Conservation (phyloP, 2,329 filamentous ascomycete genomes). For the Calonectria leucothoes region DNA sequence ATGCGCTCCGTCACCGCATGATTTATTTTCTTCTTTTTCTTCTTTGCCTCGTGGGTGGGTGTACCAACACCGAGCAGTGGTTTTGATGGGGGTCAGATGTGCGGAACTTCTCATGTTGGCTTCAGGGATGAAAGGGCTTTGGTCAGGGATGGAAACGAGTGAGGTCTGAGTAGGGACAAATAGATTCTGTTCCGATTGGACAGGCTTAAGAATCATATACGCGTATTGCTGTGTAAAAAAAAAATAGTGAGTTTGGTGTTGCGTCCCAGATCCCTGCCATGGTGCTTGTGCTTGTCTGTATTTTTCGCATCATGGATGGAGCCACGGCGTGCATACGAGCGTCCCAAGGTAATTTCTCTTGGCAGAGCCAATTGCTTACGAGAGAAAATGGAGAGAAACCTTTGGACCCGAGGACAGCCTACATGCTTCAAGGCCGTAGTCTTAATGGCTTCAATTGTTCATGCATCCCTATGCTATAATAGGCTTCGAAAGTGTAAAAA, state of each 20-base stretch:
- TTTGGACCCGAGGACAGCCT: too few species aligned
- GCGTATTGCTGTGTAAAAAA: background rate
- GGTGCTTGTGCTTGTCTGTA: background rate
- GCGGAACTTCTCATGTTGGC: slow-evolving; percentile 38
- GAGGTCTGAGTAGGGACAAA: slow-evolving; percentile 40
- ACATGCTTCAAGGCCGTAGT: too few species aligned
- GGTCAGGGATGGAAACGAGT: slow-evolving; percentile 33
- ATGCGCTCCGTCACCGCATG: background rate
- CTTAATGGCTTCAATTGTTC: background rate
- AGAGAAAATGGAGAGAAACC: too few species aligned
- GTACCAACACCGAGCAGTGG: slow-evolving; percentile 19
- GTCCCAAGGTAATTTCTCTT: background rate
- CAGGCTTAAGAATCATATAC: slow-evolving; percentile 16
- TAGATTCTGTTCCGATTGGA: slow-evolving; percentile 44
- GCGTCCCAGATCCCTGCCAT: background rate
- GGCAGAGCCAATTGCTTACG: too few species aligned
- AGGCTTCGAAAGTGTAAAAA: background rate
- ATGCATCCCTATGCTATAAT: background rate
- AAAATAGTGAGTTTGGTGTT: background rate
- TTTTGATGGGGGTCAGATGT: slow-evolving; percentile 39
- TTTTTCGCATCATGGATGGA: background rate
- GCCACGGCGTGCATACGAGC: background rate
- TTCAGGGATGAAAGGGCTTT: slow-evolving; percentile 38
- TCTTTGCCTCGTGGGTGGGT: slow-evolving; percentile 29
- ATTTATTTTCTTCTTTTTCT: background rate